Percentiles rank a stretch among this genome's conserved stretches.
Evolutionary conservation across 2,329 filamentous ascomycete species (phyloP).

Genomic region (Claviceps fusiformis): DNA sequence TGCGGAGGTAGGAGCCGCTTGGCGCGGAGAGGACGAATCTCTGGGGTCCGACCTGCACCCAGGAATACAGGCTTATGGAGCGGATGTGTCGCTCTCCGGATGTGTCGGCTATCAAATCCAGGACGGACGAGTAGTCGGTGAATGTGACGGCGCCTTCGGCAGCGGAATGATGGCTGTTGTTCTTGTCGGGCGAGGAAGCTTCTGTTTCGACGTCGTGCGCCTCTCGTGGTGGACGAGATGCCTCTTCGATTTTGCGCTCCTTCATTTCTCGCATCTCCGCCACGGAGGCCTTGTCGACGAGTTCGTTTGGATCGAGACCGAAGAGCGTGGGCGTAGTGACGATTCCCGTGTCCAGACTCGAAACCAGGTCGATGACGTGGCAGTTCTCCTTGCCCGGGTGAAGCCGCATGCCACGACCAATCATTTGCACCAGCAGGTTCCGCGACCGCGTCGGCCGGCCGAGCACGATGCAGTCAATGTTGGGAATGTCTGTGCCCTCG

Average conservation of each 20-base stretch:
- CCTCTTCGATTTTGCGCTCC: conserved; percentile 31
- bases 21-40: conserved; percentile 58
- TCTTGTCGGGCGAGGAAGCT: not conserved
- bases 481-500: conserved; percentile 94
- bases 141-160: conserved; percentile 48
- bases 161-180: not conserved
- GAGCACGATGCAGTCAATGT: conserved; percentile 85
- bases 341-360: conserved; percentile 69
- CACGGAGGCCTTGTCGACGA: conserved; percentile 54
- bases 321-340: conserved; percentile 87
- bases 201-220: not conserved
- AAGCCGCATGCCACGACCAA: conserved; percentile 81
- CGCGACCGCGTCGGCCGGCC: conserved; percentile 79
- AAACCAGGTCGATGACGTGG: conserved; percentile 93
- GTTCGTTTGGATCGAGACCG: conserved; percentile 70
- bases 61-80: conserved; percentile 58
- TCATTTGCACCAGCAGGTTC: conserved; percentile 96
- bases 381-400: conserved; percentile 73
- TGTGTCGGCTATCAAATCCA: conserved; percentile 75
- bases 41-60: conserved; percentile 64
- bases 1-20: conserved; percentile 46
- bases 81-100: conserved; percentile 69
- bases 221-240: conserved; percentile 10
- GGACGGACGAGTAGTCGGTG: conserved; percentile 83
- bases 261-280: conserved; percentile 46